These are phyloP conservation scores for Scenedesmus sp. DNA, from an alignment of 163 green algal genomes.

Conservation along the genomic window DNA sequence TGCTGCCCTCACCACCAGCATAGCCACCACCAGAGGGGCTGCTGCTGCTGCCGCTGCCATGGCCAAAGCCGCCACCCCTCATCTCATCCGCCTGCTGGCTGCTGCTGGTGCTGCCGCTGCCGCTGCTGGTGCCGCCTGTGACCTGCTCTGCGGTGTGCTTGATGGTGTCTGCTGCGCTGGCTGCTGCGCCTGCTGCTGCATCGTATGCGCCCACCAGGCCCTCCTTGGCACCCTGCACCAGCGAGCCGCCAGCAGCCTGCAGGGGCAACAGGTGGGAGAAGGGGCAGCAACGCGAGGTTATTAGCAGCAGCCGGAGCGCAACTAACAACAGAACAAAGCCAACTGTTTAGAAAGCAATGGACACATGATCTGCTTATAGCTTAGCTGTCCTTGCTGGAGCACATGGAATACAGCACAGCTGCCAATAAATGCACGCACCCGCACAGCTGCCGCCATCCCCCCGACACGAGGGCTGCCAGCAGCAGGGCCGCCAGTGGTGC, in stretches of 20 bases:
- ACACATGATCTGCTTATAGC: not conserved
- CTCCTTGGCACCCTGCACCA: slow-evolving; percentile 36
- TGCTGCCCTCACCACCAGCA: not conserved
- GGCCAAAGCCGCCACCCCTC: not conserved
- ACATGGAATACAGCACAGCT: not conserved
- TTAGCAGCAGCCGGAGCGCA: not conserved
- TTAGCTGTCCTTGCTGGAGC: not conserved
- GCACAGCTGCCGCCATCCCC: not conserved
- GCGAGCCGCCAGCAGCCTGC: not conserved
- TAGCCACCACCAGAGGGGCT: not conserved
- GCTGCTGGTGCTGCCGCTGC: not conserved
- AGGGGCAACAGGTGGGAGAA: not conserved
- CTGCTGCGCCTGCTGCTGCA: slow-evolving; percentile 35
- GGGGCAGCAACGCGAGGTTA: not conserved
- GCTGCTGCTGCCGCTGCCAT: not conserved
- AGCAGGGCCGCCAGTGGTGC: not conserved
- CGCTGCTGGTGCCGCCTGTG: not conserved
- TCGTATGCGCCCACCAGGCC: slow-evolving; percentile 46
- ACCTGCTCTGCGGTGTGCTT: not conserved
- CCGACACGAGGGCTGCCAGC: not conserved
- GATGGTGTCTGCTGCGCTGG: not conserved
- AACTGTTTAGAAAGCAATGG: not conserved
- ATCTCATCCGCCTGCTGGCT: not conserved
- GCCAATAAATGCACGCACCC: not conserved
- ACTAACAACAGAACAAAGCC: not conserved